Conservation (phyloP, 2,329 filamentous ascomycete species). For the Fusarium sp. region DNA sequence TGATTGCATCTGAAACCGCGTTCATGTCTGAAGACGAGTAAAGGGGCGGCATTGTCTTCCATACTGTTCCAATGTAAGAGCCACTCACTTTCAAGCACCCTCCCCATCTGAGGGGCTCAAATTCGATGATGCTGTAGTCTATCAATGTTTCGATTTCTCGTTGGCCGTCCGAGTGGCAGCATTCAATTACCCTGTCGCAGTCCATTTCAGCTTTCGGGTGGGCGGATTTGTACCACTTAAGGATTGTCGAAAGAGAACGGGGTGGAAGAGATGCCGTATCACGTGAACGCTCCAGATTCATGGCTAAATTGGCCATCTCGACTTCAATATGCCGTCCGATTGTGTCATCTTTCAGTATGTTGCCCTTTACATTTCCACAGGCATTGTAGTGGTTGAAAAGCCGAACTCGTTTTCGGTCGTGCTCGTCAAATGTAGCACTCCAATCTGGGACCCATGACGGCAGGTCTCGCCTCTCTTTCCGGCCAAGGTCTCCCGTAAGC, state of each 20-base stretch:
- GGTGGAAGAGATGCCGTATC: neutral
- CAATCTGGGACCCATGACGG: neutral
- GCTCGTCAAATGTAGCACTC: neutral
- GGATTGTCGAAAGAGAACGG: no score
- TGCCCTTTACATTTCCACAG: neutral
- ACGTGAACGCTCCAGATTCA: neutral
- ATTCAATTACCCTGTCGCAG: neutral
- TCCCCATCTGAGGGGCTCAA: neutral
- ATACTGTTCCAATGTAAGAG: neutral
- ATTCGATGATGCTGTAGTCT: neutral
- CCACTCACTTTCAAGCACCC: neutral
- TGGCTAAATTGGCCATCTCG: neutral
- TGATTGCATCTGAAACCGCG: neutral
- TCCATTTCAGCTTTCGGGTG: neutral
- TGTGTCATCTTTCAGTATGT: neutral
- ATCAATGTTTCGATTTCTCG: neutral
- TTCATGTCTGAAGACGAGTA: neutral
- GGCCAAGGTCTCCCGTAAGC: neutral
- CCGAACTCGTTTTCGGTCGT: neutral
- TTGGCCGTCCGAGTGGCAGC: neutral
- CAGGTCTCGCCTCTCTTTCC: neutral
- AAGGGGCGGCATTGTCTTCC: neutral
- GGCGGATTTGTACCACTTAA: neutral
- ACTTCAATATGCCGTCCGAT: neutral
- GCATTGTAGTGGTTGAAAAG: neutral